Percentiles rank a stretch among this genome's conserved stretches.
Evolutionary conservation across 352 stramenopile genomes (phyloP).

Genomic region (Halophytophthora batemanensis): DNA sequence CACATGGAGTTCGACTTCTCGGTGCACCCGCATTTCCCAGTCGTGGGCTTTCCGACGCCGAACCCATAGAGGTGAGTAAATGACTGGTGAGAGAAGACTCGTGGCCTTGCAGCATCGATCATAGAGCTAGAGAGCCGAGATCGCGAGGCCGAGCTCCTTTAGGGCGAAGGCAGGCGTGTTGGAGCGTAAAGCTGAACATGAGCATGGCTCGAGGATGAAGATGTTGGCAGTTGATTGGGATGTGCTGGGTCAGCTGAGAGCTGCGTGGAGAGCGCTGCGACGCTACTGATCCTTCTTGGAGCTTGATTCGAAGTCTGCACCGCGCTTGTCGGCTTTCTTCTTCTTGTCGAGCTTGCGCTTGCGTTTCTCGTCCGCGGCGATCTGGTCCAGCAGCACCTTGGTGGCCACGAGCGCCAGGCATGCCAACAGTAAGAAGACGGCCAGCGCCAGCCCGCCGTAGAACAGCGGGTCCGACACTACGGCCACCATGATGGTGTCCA

Average conservation of each 20-base stretch:
- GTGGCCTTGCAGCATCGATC: background rate
- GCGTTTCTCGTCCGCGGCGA: constrained; percentile 44
- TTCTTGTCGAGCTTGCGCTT: constrained; percentile 17
- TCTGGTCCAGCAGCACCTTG: constrained; percentile 53
- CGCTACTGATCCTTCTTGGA: constrained; percentile 18
- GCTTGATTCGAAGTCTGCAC: background rate
- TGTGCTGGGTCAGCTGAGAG: background rate
- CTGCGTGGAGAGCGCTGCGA: background rate
- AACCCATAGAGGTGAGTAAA: constrained; percentile 12
- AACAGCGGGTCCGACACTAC: constrained; percentile 64
- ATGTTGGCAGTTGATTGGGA: background rate
- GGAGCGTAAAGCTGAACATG: background rate
- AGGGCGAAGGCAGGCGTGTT: too few species aligned
- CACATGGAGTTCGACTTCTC: constrained; percentile 56
- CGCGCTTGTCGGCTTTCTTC: constrained; percentile 13
- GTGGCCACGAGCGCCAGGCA: constrained; percentile 56
- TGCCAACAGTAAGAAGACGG: constrained; percentile 46
- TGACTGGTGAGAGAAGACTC: background rate
- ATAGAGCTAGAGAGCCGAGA: background rate
- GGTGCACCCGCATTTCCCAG: constrained; percentile 66
- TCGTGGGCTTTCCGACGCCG: constrained; percentile 38
- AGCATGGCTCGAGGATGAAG: background rate
- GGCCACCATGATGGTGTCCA: constrained; percentile 55
- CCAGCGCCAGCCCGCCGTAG: constrained; percentile 39
- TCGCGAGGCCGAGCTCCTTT: too few species aligned